Evolutionary conservation across 176 grass and related monocot genomes (phyloP).

Genomic region (Bromus sterilis): DNA sequence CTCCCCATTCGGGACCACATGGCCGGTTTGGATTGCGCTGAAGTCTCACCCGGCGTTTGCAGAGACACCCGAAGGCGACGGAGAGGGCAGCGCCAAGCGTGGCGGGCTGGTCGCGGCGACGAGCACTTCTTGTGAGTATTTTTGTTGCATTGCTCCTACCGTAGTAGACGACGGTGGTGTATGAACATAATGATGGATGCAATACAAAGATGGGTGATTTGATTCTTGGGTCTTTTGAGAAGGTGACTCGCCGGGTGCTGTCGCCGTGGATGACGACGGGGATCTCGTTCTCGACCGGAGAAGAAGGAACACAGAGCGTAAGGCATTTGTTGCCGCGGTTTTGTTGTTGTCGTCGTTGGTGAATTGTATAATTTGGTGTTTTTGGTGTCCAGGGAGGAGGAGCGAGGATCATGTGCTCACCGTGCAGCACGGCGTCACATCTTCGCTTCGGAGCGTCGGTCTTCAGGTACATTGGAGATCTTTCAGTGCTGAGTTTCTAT

Average conservation of each 20-base stretch:
- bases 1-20: no score
- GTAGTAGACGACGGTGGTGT: neutral
- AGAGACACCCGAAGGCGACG: neutral
- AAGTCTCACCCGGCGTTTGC: neutral
- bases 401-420: constrained; percentile 34
- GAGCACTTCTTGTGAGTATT: constrained; percentile 1
- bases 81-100: neutral
- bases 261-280: constrained; percentile 67
- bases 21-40: neutral
- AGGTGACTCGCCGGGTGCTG: neutral
- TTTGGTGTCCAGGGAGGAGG: constrained; percentile 33
- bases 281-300: constrained; percentile 62
- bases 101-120: neutral
- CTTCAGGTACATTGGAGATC: constrained; percentile 54
- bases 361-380: neutral
- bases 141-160: neutral
- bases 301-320: constrained; percentile 22
- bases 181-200: no score
- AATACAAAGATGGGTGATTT: neutral
- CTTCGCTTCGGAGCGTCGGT: constrained; percentile 59
- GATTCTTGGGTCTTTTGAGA: neutral
- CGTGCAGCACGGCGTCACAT: constrained; percentile 68
- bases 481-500: neutral
- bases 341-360: neutral
- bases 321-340: neutral